phyloP scores from a whole-genome alignment of 2,329 filamentous ascomycete genomes.

The Epichloe aotearoae region DNA sequence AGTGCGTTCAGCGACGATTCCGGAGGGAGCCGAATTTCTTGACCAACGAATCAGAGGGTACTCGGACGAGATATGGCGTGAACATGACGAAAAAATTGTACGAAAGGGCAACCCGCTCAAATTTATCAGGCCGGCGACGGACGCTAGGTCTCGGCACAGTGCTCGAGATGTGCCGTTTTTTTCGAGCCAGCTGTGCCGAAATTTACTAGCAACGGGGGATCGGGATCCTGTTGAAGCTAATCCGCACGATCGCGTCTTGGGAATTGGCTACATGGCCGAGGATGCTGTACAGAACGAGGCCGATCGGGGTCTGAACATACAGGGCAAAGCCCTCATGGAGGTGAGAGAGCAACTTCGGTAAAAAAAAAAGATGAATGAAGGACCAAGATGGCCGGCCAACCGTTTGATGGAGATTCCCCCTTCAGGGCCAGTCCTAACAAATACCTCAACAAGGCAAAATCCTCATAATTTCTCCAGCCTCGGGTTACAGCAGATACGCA shows the following conservation, averaged over 20 bases:
- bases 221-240: conserved; percentile 49
- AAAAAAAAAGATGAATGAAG: not conserved
- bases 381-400: not conserved
- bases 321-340: conserved; percentile 49
- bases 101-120: conserved; percentile 44
- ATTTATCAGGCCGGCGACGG: conserved; percentile 27
- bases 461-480: too few relatives aligned
- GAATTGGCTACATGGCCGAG: conserved; percentile 43
- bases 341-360: conserved; percentile 25
- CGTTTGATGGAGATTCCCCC: not conserved
- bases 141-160: not conserved
- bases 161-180: conserved; percentile 7
- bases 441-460: too few relatives aligned
- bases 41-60: conserved; percentile 44
- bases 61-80: conserved; percentile 35
- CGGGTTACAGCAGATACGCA: too few relatives aligned
- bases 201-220: conserved; percentile 40
- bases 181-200: too few relatives aligned
- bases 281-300: conserved; percentile 33
- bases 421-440: too few relatives aligned
- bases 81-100: conserved; percentile 40
- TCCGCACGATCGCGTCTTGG: conserved; percentile 51
- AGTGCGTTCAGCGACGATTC: too few relatives aligned
- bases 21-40: conserved; percentile 30
- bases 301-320: conserved; percentile 50